phyloP scores from a whole-genome alignment of 106 monocot species.

The Vanilla planifolia region DNA sequence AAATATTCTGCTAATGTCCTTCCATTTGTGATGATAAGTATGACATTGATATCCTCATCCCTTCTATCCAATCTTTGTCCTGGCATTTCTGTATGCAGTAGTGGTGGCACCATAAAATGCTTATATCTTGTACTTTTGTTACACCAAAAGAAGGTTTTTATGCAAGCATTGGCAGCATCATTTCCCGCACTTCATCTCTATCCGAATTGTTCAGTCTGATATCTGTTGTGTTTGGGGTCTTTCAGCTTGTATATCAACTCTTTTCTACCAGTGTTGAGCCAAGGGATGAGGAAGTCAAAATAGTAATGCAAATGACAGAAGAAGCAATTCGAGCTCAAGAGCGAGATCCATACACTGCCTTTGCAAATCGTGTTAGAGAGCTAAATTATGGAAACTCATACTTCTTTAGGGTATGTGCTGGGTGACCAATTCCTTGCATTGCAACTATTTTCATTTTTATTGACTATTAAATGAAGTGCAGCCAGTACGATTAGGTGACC shows the following conservation, averaged over 20 bases:
- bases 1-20: too few species aligned
- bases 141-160: background rate
- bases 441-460: conserved; percentile 4
- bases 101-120: background rate
- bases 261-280: conserved; percentile 84
- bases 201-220: background rate
- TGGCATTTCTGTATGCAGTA: background rate
- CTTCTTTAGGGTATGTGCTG: conserved; percentile 68
- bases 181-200: background rate
- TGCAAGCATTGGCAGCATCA: background rate
- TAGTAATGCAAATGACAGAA: conserved; percentile 99
- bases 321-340: conserved; percentile 98
- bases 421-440: background rate
- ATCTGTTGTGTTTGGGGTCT: background rate
- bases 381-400: conserved; percentile 94
- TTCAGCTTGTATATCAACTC: conserved; percentile 97
- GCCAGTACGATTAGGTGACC: conserved; percentile 85
- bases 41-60: too few species aligned
- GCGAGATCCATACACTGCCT: conserved; percentile 94
- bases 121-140: background rate
- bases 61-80: background rate
- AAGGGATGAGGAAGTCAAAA: conserved; percentile 95
- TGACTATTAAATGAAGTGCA: conserved; percentile 31
- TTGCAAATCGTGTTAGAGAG: conserved; percentile 90
- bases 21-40: too few species aligned